Evolutionary conservation across 805 yeast species (phyloP), one percentile per base, ranked within the genome.

Genomic region (Maudiozyma bulderi): DNA sequence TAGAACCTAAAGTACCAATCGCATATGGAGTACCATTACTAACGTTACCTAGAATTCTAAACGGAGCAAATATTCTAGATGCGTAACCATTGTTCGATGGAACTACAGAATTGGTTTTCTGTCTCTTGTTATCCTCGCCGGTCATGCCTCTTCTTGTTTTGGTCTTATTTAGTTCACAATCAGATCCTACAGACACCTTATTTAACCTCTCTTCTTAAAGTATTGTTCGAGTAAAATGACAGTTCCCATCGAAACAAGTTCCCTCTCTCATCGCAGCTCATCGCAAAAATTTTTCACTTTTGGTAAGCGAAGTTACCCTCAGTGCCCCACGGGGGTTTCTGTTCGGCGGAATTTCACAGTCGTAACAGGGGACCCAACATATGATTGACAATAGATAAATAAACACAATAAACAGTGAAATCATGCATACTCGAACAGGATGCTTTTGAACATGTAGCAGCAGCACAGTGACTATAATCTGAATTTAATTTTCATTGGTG

Each of bases 1-100:
- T 81, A 13, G 86, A 76, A 47, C 99, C 99, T 51, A 91, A 73
- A 1, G 91, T 81, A 30, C 98, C 95, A 20, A 88, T 73, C 6
- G 96, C 86, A 62, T 90, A 87, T 3, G 98, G 98, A 1, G 76
- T 73, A 37, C 78, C 82, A 61, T 87, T 87, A 31, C 96, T 76
- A n/a, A 95, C 95, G 60, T 87, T 81, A 5, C 99, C 99, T 29
- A 93, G 71, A n/a, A 73, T 85, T 68, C 96, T 73, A 64, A 86
- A 89, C 0, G 96, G 96, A 20, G 95, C 77, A 65, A 86, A 89
- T 33, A 89, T 78, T 61, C 73, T 79, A 1, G 88, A 82, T 2
- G 72, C 48, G 14, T 28, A 40, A 29, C 41, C 51, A 13, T 40
- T 28, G 2, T 41, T 8, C 2, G 35, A 9, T 4, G 29, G 37